Percentiles rank a stretch among this genome's conserved stretches.
These are phyloP conservation scores for Neurospora sp. DNA, from an alignment of 495 filamentous ascomycete genomes.

Conservation along the genomic window DNA sequence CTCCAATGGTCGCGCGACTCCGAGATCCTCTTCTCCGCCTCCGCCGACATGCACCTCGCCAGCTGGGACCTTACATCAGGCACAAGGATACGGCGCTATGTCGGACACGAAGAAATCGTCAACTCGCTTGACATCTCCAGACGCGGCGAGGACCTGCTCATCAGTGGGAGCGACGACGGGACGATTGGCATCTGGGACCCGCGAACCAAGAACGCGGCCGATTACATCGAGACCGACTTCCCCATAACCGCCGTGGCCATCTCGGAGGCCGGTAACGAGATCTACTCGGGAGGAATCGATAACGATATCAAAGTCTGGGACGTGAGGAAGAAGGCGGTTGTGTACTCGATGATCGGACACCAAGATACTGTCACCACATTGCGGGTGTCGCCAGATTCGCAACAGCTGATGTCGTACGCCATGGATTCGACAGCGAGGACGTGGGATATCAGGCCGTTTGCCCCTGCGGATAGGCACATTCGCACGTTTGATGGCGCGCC, in stretches of 20 bases:
- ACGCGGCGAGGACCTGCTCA: constrained; percentile 78
- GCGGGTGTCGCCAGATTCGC: constrained; percentile 80
- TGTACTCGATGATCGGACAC: constrained; percentile 83
- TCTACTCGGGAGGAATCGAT: constrained; percentile 92
- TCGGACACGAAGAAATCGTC: constrained; percentile 89
- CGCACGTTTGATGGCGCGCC: constrained; percentile 83
- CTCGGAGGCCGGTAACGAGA: constrained; percentile 87
- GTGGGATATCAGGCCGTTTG: constrained; percentile 95
- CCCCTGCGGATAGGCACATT: constrained; percentile 73
- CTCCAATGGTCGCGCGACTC: constrained; percentile 96
- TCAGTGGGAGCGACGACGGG: constrained; percentile 88
- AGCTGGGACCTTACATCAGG: constrained; percentile 93
- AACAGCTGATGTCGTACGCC: constrained; percentile 81
- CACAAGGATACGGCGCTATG: constrained; percentile 75
- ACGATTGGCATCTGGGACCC: constrained; percentile 96
- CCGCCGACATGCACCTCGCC: constrained; percentile 82
- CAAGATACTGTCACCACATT: constrained; percentile 88
- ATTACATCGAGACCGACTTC: constrained; percentile 84
- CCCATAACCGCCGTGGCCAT: constrained; percentile 87
- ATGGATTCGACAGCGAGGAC: constrained; percentile 89
- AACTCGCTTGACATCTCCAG: constrained; percentile 81
- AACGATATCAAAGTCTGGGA: constrained; percentile 98
- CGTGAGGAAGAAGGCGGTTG: constrained; percentile 76
- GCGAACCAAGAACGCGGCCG: constrained; percentile 76
- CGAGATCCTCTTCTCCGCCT: constrained; percentile 81